These are phyloP conservation scores for Saccharomyces hybrid DNA, from an alignment of 1,139 yeast species.

Conservation along the genomic window DNA sequence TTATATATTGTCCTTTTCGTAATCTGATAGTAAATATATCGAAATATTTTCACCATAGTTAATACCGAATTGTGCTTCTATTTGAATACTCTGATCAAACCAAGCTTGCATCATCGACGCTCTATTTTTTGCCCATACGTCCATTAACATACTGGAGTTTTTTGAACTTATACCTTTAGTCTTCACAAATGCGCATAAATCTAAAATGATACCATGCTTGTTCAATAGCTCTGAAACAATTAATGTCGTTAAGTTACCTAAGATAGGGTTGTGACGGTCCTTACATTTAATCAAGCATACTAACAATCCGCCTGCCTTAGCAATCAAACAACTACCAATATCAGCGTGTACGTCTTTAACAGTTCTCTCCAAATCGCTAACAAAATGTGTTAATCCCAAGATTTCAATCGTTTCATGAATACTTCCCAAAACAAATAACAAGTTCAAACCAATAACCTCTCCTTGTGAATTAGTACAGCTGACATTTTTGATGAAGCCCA, in stretches of 20 bases:
- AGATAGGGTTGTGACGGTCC: conserved; percentile 36
- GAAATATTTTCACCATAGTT: conserved; percentile 62
- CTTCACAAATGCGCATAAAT: conserved; percentile 73
- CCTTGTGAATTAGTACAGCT: conserved; percentile 40
- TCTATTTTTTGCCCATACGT: conserved; percentile 66
- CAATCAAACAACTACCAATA: conserved; percentile 54
- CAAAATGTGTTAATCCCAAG: conserved; percentile 87
- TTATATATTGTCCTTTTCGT: conserved; percentile 16
- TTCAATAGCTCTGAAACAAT: conserved; percentile 72
- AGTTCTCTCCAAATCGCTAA: conserved; percentile 71
- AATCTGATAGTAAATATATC: conserved; percentile 35
- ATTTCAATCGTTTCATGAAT: conserved; percentile 87
- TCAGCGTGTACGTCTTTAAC: conserved; percentile 60
- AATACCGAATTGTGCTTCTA: conserved; percentile 40
- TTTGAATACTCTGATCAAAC: conserved; percentile 40
- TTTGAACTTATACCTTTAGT: conserved; percentile 34
- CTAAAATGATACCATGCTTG: conserved; percentile 78
- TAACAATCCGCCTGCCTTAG: conserved; percentile 77
- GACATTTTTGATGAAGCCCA: conserved; percentile 82
- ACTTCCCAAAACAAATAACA: conserved; percentile 77
- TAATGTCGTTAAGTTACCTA: conserved; percentile 73
- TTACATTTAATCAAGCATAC: conserved; percentile 71
- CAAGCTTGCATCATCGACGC: conserved; percentile 54
- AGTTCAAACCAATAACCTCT: conserved; percentile 54
- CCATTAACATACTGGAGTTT: conserved; percentile 46